Conservation (phyloP, 129 eudicot genomes). For the Ambrosia artemisiifolia region DNA sequence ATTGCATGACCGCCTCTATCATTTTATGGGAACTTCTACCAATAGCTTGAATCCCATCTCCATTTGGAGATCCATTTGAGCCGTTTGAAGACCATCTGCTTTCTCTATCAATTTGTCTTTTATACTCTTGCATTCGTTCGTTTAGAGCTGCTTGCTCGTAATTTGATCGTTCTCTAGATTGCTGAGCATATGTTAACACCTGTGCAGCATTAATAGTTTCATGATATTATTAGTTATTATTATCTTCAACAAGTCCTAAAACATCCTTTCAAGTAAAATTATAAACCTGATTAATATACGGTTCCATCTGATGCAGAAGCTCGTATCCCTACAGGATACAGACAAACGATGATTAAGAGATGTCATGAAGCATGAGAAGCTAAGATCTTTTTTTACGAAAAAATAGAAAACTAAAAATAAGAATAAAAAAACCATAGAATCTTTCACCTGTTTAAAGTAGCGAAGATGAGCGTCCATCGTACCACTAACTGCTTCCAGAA, state of each 20-base stretch:
- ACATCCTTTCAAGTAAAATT: conserved; percentile 9
- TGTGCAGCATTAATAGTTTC: conserved; percentile 13
- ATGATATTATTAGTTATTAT: not conserved
- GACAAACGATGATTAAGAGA: conserved; percentile 14
- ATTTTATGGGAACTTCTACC: conserved; percentile 98
- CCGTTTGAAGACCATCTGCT: conserved; percentile 89
- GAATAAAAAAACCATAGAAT: too few relatives aligned
- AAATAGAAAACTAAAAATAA: not conserved
- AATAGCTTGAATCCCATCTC: conserved; percentile 96
- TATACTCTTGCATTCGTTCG: conserved; percentile 96
- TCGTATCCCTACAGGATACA: conserved; percentile 84
- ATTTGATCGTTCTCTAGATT: conserved; percentile 90
- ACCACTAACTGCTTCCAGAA: conserved; percentile 96
- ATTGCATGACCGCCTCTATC: conserved; percentile 97
- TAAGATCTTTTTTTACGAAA: not conserved
- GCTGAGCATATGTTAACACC: conserved; percentile 96
- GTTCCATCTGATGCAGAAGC: conserved; percentile 99
- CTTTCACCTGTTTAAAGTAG: conserved; percentile 84
- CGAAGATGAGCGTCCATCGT: conserved; percentile 99
- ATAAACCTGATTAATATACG: conserved; percentile 93
- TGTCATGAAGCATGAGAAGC: conserved; percentile 1
- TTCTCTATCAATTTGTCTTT: conserved; percentile 90
- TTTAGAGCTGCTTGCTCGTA: conserved; percentile 97
- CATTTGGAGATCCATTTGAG: conserved; percentile 92
- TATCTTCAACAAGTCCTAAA: conserved; percentile 1